phyloP scores from a whole-genome alignment of 73 alveolate species.

The Paramecium tetraurelia region DNA sequence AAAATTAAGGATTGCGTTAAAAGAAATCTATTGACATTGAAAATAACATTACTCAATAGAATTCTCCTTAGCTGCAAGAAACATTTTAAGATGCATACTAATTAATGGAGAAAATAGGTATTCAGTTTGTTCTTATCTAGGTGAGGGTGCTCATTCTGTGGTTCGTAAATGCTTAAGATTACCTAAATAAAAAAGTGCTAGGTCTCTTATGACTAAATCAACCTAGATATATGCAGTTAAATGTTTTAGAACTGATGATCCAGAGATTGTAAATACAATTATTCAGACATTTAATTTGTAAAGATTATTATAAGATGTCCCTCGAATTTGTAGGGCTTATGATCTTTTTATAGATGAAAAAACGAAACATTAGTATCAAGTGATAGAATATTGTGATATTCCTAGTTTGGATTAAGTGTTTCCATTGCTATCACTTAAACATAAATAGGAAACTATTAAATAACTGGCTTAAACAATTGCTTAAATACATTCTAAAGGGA shows the following conservation, averaged over 20 bases:
- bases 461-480: neutral
- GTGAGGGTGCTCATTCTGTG: conserved; percentile 25
- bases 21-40: neutral
- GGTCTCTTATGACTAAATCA: neutral
- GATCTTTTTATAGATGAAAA: conserved; percentile 22
- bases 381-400: neutral
- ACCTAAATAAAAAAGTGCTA: neutral
- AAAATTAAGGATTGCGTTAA: neutral
- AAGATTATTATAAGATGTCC: neutral
- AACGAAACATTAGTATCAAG: conserved; percentile 1
- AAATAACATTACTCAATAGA: neutral
- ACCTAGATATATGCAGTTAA: neutral
- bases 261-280: conserved; percentile 20
- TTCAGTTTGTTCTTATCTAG: neutral
- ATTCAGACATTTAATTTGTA: neutral
- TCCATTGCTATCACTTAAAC: neutral
- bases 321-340: neutral
- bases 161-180: neutral
- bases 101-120: neutral
- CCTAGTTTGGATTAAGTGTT: neutral
- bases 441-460: neutral
- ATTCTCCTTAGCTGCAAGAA: neutral
- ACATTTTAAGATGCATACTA: neutral
- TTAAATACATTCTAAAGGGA: neutral
- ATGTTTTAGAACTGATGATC: neutral